These are phyloP conservation scores for Hygrophorus pudorinus DNA, from an alignment of 768 basidiomycete genomes.

Conservation along the genomic window DNA sequence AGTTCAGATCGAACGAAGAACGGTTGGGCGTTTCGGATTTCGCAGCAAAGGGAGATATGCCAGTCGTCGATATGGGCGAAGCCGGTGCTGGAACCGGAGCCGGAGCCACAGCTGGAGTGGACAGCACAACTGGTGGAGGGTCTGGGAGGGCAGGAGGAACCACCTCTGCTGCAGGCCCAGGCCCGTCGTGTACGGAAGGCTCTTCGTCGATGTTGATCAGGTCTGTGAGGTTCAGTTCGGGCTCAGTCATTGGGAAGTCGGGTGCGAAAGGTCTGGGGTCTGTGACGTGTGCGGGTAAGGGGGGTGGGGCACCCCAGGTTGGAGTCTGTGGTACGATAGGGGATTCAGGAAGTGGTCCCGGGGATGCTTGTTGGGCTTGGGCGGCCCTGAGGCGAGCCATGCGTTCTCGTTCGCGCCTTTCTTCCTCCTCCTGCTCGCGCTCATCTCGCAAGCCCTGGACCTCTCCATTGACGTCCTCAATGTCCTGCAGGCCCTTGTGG, in stretches of 20 bases:
- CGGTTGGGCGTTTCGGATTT: conserved; percentile 31
- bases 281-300: conserved; percentile 41
- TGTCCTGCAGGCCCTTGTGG: conserved; percentile 87
- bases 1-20: conserved; percentile 61
- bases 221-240: conserved; percentile 64
- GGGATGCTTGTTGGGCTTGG: conserved; percentile 24
- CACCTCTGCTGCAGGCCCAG: too few species aligned
- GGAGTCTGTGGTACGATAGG: conserved; percentile 39
- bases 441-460: conserved; percentile 33
- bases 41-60: conserved; percentile 38
- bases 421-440: conserved; percentile 53
- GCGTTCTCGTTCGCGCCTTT: conserved; percentile 60
- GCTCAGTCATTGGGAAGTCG: conserved; percentile 34
- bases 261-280: conserved; percentile 22
- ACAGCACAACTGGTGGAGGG: conserved; percentile 10
- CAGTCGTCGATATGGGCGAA: conserved; percentile 21
- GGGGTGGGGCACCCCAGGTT: conserved; percentile 56
- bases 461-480: conserved; percentile 64
- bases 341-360: conserved; percentile 35
- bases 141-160: too few species aligned
- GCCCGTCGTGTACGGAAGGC: conserved; percentile 24
- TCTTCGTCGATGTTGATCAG: conserved; percentile 74
- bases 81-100: conserved; percentile 10
- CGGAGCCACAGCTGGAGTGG: conserved; percentile 9
- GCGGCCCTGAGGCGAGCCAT: conserved; percentile 48